Conservation (phyloP, 1,139 yeast species). For the Eremothecium gossypii region DNA sequence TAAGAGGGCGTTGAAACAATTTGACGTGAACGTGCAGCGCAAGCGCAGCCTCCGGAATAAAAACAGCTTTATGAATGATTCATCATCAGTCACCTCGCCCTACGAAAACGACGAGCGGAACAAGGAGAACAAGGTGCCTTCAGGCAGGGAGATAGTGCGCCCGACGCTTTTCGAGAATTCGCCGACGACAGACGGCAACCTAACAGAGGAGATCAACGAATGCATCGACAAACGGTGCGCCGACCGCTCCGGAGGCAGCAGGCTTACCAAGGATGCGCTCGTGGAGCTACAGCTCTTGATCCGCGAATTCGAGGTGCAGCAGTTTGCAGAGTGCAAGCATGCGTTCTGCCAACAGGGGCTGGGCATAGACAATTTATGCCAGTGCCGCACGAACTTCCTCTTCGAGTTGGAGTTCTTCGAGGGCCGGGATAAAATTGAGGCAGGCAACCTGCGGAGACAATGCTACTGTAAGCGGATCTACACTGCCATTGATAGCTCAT, state of each 20-base stretch:
- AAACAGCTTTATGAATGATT: slow-evolving; percentile 1
- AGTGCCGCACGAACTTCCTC: slow-evolving; percentile 13
- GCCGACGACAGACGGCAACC: slow-evolving; percentile 3
- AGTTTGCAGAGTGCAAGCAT: slow-evolving; percentile 6
- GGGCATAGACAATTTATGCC: slow-evolving; percentile 5
- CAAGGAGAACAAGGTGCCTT: slow-evolving; percentile 2
- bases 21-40: slow-evolving; percentile 3
- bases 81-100: slow-evolving; percentile 1
- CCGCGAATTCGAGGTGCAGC: slow-evolving; percentile 5
- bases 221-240: not conserved
- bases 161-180: slow-evolving; percentile 3
- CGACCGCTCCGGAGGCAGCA: not conserved
- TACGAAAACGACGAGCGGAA: slow-evolving; percentile 3
- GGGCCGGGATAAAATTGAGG: slow-evolving; percentile 8
- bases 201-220: slow-evolving; percentile 1
- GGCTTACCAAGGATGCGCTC: slow-evolving; percentile 2
- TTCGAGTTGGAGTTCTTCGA: slow-evolving; percentile 26
- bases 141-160: not conserved
- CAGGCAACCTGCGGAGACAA: slow-evolving; percentile 19
- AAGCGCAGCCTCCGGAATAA: slow-evolving; percentile 2
- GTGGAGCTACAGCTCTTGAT: slow-evolving; percentile 6
- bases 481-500: slow-evolving; percentile 13
- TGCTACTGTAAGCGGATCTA: slow-evolving; percentile 24
- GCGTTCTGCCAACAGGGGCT: slow-evolving; percentile 8
- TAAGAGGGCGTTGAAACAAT: slow-evolving; percentile 3